These are phyloP conservation scores for Globisporangium spinosum DNA, from an alignment of 352 stramenopile species.

Conservation along the genomic window DNA sequence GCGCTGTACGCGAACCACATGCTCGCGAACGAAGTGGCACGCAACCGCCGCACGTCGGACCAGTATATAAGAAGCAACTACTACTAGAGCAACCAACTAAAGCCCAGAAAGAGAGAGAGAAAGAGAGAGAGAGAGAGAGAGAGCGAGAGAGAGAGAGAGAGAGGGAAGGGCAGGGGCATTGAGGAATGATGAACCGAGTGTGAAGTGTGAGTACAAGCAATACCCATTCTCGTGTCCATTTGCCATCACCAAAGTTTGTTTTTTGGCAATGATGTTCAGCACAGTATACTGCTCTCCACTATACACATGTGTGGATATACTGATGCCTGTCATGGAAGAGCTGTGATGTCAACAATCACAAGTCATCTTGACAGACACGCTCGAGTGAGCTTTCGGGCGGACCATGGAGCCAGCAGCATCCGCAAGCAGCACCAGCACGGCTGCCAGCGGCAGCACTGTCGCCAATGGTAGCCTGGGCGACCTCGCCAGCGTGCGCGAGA, in stretches of 20 bases:
- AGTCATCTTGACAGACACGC: too few relatives aligned
- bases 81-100: slow-evolving; percentile 43
- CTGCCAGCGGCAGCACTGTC: neutral
- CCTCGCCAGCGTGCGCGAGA: slow-evolving; percentile 9
- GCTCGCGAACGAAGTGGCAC: slow-evolving; percentile 74
- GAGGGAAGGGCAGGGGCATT: too few relatives aligned
- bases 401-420: neutral
- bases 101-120: slow-evolving; percentile 12
- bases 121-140: neutral
- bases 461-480: neutral
- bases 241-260: neutral
- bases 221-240: neutral
- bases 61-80: slow-evolving; percentile 87
- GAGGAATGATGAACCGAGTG: neutral
- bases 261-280: neutral
- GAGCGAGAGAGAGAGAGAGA: too few relatives aligned
- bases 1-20: slow-evolving; percentile 76
- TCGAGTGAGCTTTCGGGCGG: too few relatives aligned
- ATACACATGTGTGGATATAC: neutral
- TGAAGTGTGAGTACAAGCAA: neutral
- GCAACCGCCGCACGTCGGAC: slow-evolving; percentile 80
- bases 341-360: too few relatives aligned
- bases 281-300: too few relatives aligned
- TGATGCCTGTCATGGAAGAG: neutral
- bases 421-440: too few relatives aligned